Evolutionary conservation across 257 asterid genomes (phyloP).

Genomic region (Solanum clarkiae): DNA sequence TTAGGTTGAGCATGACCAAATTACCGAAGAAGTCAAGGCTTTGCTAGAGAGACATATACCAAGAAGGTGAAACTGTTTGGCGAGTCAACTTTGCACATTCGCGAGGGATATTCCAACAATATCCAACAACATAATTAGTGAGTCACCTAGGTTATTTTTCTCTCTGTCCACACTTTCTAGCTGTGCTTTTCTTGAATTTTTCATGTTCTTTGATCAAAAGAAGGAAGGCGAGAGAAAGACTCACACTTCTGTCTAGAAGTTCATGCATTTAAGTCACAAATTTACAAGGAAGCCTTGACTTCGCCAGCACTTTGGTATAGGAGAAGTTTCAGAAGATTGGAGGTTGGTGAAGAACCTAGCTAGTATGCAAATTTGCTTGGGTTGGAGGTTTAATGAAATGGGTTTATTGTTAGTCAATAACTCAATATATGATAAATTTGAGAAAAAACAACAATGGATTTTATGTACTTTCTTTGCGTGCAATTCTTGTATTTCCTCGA

Average conservation of each 20-base stretch:
- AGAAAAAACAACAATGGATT: neutral
- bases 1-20: neutral
- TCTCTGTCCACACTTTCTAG: neutral
- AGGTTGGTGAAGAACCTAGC: neutral
- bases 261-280: neutral
- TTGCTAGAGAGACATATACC: neutral
- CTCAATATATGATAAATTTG: neutral
- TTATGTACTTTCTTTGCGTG: neutral
- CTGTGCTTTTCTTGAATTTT: neutral
- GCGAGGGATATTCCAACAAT: neutral
- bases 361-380: neutral
- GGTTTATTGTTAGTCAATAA: neutral
- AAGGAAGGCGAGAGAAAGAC: neutral
- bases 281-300: neutral
- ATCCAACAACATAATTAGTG: neutral
- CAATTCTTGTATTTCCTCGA: neutral
- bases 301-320: neutral
- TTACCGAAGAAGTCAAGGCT: neutral
- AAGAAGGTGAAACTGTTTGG: neutral
- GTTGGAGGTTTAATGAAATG: neutral
- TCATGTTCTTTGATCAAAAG: neutral
- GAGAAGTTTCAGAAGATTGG: neutral
- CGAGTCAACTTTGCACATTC: neutral
- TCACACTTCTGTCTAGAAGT: neutral
- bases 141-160: neutral